Evolutionary conservation across 805 yeast species (phyloP).

Genomic region (Yarrowia hollandica): DNA sequence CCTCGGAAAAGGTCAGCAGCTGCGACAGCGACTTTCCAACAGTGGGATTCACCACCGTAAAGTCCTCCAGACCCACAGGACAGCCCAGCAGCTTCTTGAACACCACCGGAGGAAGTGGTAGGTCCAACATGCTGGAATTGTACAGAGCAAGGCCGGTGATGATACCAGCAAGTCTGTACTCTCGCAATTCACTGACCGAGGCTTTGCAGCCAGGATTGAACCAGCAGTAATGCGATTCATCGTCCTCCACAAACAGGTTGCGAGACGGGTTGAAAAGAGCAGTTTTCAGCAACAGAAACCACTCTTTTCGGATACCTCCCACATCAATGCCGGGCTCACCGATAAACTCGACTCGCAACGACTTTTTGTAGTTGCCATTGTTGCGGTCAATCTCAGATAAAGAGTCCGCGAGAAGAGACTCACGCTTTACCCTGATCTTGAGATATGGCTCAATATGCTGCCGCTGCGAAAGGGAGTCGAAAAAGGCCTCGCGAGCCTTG

Average conservation of each 20-base stretch:
- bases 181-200: constrained; percentile 34
- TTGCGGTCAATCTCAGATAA: constrained; percentile 54
- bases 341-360: constrained; percentile 73
- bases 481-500: constrained; percentile 86
- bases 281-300: constrained; percentile 77
- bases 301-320: constrained; percentile 91
- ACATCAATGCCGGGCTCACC: constrained; percentile 94
- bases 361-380: constrained; percentile 63
- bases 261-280: constrained; percentile 67
- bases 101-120: constrained; percentile 71
- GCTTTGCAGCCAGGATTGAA: constrained; percentile 46
- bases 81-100: constrained; percentile 70
- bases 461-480: constrained; percentile 65
- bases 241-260: constrained; percentile 65
- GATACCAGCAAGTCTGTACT: constrained; percentile 77
- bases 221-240: constrained; percentile 75
- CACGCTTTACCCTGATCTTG: constrained; percentile 66
- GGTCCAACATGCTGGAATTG: constrained; percentile 82
- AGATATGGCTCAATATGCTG: constrained; percentile 66
- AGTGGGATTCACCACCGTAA: constrained; percentile 65
- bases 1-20: constrained; percentile 47
- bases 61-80: constrained; percentile 62
- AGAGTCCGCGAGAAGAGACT: constrained; percentile 70
- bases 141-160: constrained; percentile 87
- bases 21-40: constrained; percentile 54